A percentile compares a stretch with the other conserved stretches of the same genome.
phyloP scores from a whole-genome alignment of 2,329 filamentous ascomycete species.

The Pyricularia grisea region DNA sequence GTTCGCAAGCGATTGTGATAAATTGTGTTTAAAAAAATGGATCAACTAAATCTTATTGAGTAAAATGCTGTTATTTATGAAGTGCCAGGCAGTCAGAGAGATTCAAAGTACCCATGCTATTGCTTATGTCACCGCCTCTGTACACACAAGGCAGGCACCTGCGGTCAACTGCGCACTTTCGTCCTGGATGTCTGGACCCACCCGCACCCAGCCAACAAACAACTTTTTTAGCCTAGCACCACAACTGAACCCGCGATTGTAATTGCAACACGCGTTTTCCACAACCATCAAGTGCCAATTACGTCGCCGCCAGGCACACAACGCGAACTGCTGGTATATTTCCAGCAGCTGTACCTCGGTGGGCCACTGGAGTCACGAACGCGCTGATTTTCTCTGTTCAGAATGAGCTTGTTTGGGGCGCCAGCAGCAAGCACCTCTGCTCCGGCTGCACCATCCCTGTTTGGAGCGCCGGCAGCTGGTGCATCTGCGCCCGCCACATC shows the following conservation, averaged over 20 bases:
- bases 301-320: neutral
- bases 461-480: neutral
- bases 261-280: neutral
- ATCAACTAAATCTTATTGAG: no score
- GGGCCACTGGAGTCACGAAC: neutral
- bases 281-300: neutral
- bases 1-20: no score
- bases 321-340: neutral
- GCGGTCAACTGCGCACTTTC: neutral
- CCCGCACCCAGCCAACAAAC: neutral
- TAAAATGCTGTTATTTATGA: no score
- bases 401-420: neutral
- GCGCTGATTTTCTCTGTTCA: neutral
- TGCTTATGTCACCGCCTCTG: no score
- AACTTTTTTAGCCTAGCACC: neutral
- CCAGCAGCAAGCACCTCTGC: neutral
- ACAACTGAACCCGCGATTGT: neutral
- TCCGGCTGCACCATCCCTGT: constrained; percentile 1
- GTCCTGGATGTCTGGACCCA: neutral
- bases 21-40: no score
- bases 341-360: neutral
- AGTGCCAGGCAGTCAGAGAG: no score
- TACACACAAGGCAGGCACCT: no score
- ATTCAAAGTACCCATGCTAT: no score
- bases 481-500: constrained; percentile 6